A percentile compares a stretch with the other conserved stretches of the same genome.
Conservation (phyloP, 177 flowering plant genomes). For the Vitis hybrid region DNA sequence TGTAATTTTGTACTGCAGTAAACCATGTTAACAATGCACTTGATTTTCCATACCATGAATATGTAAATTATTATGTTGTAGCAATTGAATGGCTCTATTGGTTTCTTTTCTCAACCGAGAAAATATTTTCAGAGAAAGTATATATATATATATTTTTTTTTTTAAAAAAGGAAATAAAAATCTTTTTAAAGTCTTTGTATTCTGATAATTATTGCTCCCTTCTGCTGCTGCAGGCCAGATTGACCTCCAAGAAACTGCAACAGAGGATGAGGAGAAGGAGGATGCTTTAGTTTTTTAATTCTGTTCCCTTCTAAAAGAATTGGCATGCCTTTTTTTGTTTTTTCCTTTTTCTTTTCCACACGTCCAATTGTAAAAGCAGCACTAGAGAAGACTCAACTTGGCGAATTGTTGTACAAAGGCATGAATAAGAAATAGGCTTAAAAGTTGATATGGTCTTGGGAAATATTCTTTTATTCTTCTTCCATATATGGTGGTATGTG, state of each 20-base stretch:
- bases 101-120: too few species aligned
- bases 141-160: too few species aligned
- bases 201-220: slow-evolving; percentile 7
- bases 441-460: slow-evolving; percentile 11
- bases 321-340: background rate
- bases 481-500: background rate
- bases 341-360: background rate
- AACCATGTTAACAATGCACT: too few species aligned
- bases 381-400: background rate
- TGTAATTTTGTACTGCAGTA: too few species aligned
- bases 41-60: too few species aligned
- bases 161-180: too few species aligned
- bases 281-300: slow-evolving; percentile 15
- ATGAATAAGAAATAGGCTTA: slow-evolving; percentile 5
- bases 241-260: slow-evolving; percentile 46
- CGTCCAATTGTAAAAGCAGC: slow-evolving; percentile 5
- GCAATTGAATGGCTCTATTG: too few species aligned
- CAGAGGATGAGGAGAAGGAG: slow-evolving; percentile 38
- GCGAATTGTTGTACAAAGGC: slow-evolving; percentile 6
- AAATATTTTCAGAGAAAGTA: too few species aligned
- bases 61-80: too few species aligned
- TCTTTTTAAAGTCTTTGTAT: too few species aligned
- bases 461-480: background rate
- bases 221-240: slow-evolving; percentile 45
- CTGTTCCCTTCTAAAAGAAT: background rate